These are phyloP conservation scores for Coprinopsis marcescibilis DNA, from an alignment of 768 basidiomycete genomes.

Conservation along the genomic window DNA sequence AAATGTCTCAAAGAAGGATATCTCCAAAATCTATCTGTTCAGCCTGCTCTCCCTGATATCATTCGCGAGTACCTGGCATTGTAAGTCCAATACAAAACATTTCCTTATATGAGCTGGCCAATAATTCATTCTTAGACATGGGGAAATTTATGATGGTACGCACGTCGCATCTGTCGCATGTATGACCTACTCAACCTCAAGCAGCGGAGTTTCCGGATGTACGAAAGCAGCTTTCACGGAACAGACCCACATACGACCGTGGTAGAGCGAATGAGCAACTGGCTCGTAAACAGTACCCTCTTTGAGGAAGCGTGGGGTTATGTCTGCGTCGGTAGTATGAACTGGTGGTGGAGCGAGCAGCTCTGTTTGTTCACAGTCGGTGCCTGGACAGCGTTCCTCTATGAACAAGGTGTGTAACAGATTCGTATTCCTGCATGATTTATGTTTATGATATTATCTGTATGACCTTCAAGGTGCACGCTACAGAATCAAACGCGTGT, in stretches of 20 bases:
- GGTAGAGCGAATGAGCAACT: constrained; percentile 36
- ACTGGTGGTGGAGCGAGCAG: constrained; percentile 73
- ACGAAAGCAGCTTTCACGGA: constrained; percentile 23
- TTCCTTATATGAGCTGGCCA: too few species aligned
- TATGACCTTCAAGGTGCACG: constrained; percentile 24
- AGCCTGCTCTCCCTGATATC: too few species aligned
- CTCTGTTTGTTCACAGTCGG: constrained; percentile 56
- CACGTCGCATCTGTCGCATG: too few species aligned
- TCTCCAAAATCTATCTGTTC: too few species aligned
- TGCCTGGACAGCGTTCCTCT: constrained; percentile 48
- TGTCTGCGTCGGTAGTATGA: constrained; percentile 38
- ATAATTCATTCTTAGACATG: too few species aligned
- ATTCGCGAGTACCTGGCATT: too few species aligned
- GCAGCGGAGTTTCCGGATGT: constrained; percentile 54
- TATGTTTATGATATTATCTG: background rate
- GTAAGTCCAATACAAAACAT: too few species aligned
- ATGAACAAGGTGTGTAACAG: constrained; percentile 39
- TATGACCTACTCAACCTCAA: too few species aligned
- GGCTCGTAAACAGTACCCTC: constrained; percentile 49
- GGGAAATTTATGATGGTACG: too few species aligned
- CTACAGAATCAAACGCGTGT: constrained; percentile 40
- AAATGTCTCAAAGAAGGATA: too few species aligned
- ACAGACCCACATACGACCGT: background rate
- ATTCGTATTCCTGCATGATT: background rate
- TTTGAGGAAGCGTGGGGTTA: constrained; percentile 56